Base-by-base conservation (phyloP, 129 eudicot species). In the sunflower (Helianthus annuus) region DNA sequence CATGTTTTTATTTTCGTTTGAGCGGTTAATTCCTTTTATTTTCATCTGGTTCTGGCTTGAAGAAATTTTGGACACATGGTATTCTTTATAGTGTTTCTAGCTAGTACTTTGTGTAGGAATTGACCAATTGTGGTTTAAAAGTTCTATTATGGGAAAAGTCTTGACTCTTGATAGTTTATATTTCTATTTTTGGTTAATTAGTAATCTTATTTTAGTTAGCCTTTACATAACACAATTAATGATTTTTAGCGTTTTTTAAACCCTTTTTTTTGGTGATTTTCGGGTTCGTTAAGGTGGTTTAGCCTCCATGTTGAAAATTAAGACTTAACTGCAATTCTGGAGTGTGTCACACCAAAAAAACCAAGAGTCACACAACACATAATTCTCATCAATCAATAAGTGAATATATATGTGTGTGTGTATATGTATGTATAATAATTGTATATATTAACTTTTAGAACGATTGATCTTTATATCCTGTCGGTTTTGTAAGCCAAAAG, bases 71-170 rank as follows among this genome's bases (percentile, higher is more conserved):
- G 60, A 56, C 56, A 44, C 7, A 16, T 54, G 66, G 0, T 22
- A 66, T 67, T 66, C 46, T 55, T 24, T 60, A 44, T 54, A 48
- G 73, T 40, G 66, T 65, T 53, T 75, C 13, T 56, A 36, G 74
- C 68, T 29, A 13, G 71, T 19, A 7, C 12, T 24, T 9, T 66
- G 59, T 55, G 73, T 72, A 55, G 60, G 3, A 17, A 75, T 75
- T 66, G 59, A 55, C 60, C 5, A 17, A 75, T 75, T 66, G 59
- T 46, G 66, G 71, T 45, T 54, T 66, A 27, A 59, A 34, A 60
- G 19, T 27, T 49, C 46, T 42, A 42, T 42, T 42, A 7, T 6
- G 10, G 46, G 46, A 7, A 39, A 39, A 39, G 45, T 39, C 45
- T 39, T 39, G 45, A 39, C 45, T 39, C 45, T 39, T 11, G 71